Conservation (phyloP, 257 asterid genomes). For the Ballota nigra region DNA sequence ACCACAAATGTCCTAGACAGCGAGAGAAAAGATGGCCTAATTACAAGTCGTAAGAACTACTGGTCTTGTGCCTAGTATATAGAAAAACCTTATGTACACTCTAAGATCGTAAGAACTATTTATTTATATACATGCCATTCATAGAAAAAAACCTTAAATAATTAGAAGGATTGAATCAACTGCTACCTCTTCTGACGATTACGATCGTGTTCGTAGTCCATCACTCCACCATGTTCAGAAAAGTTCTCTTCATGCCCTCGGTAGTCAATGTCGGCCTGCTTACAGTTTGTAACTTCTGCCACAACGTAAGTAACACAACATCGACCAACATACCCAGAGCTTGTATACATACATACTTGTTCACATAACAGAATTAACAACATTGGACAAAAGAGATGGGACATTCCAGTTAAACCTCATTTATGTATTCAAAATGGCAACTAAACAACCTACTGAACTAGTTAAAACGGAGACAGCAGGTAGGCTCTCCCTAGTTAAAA, state of each 20-base stretch:
- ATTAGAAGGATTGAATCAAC: constrained; percentile 13
- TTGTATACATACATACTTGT: constrained; percentile 32
- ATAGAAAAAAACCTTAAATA: constrained; percentile 9
- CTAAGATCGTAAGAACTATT: background rate
- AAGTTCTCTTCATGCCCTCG: constrained; percentile 88
- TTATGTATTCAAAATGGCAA: constrained; percentile 15
- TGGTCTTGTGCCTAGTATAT: too few species aligned
- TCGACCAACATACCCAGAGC: constrained; percentile 70
- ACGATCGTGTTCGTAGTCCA: constrained; percentile 86
- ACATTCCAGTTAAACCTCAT: background rate
- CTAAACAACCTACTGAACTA: background rate
- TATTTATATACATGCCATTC: background rate
- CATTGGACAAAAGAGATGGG: background rate
- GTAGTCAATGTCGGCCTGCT: constrained; percentile 81
- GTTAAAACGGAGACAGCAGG: constrained; percentile 5
- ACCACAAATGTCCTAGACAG: background rate
- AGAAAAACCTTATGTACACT: too few species aligned
- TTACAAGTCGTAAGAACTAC: background rate
- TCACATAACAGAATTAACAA: constrained; percentile 2
- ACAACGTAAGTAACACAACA: constrained; percentile 89
- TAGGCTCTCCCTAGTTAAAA: background rate
- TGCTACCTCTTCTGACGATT: constrained; percentile 84
- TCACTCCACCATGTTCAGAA: constrained; percentile 89
- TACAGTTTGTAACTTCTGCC: constrained; percentile 96
- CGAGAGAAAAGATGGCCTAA: background rate